Base-by-base conservation (phyloP, 345 rosid genomes). In the Syzygium aqueum region DNA sequence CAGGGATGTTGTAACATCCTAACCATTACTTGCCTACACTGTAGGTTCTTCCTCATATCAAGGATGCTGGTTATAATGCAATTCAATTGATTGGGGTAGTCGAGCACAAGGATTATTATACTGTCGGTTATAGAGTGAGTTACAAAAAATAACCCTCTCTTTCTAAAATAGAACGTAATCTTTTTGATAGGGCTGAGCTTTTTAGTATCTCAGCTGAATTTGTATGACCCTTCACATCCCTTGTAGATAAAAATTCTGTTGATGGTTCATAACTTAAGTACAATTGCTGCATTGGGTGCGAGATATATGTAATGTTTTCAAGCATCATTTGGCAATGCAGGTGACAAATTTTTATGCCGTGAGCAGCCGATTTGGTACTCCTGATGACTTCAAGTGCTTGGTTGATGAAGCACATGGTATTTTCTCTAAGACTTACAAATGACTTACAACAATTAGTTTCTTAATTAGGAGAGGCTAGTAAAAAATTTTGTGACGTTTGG, bases 321-420 rank as follows among this genome's bases (percentile, higher is more conserved):
- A 84, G 57, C 43, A 51, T 28, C 57, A 27, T 51, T n/a, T n/a
- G 53, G 85, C 59, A 84, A 27, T 85, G 77, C 87, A 85, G 99
- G 98, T 97, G 90, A 96, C 98, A 77, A 97, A 97, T 85, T 92
- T 95, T 86, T 97, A 85, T 89, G 98, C 99, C 78, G 98, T 91
- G 85, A 95, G 98, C 93, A 96, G 97, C 93, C 93, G 99, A 86
- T 97, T 87, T 92, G 99, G 99, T 87, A 97, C 95, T 33, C 99
- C 99, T 61, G 98, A 97, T 91, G 98, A 97, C 90, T 96, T 97
- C 94, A 97, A 97, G 91, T 92, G 88, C 86, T 94, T 97, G 93
- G 94, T 96, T 87, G 99, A 97, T 88, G 99, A 95, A 92, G 99
- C 99, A 67, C 99, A 97, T 84, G 98, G 99, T 97, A 89, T 88